These are phyloP conservation scores for Dissophora globulifera DNA, from an alignment of 192 early-diverging fungal species.

Conservation along the genomic window DNA sequence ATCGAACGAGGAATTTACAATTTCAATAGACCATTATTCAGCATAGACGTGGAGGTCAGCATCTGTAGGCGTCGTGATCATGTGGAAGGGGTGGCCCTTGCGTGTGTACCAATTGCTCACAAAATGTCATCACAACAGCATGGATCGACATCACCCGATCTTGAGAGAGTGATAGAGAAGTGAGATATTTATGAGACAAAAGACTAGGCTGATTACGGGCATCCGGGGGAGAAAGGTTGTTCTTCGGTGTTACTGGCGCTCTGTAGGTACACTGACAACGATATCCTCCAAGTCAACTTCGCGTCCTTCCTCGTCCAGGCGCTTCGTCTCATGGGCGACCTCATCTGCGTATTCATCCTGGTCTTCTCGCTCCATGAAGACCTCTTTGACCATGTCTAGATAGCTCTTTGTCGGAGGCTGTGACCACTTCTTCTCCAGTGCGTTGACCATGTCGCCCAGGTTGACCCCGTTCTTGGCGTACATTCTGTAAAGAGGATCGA, in stretches of 20 bases:
- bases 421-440: conserved; percentile 57
- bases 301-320: conserved; percentile 26
- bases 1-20: background rate
- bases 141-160: too few species aligned
- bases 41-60: too few species aligned
- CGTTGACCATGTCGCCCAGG: conserved; percentile 53
- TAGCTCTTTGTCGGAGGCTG: conserved; percentile 42
- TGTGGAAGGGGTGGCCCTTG: too few species aligned
- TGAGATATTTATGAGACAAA: too few species aligned
- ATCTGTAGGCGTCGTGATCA: too few species aligned
- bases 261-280: conserved; percentile 42
- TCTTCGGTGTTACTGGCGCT: background rate
- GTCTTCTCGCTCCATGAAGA: conserved; percentile 49
- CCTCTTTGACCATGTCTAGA: conserved; percentile 48
- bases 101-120: too few species aligned
- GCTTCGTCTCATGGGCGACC: conserved; percentile 32
- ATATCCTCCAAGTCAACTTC: conserved; percentile 49
- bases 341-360: conserved; percentile 34
- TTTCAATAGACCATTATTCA: background rate
- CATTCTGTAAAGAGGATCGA: conserved; percentile 53
- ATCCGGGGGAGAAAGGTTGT: background rate
- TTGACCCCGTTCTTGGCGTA: conserved; percentile 54
- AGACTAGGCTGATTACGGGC: background rate
- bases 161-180: background rate
- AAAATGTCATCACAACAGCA: too few species aligned